These are phyloP conservation scores for Gracilariopsis chorda DNA, from an alignment of 23 red algal genomes.

Conservation along the genomic window DNA sequence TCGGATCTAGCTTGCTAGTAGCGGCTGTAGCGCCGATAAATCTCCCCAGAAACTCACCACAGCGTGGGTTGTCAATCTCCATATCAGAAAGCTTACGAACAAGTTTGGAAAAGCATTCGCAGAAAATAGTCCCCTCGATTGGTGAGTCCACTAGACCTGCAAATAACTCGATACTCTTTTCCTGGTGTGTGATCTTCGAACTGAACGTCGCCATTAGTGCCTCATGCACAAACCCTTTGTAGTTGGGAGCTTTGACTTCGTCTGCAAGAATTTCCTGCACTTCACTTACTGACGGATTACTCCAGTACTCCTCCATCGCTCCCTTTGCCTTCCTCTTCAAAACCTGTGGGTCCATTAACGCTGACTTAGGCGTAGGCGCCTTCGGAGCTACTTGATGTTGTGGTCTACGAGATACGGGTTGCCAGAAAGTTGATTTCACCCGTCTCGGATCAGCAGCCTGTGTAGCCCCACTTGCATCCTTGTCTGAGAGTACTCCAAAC, in stretches of 20 bases:
- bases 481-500: neutral
- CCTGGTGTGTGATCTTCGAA: slow-evolving; percentile 22
- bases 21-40: slow-evolving; percentile 31
- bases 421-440: neutral
- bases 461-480: neutral
- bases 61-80: slow-evolving; percentile 68
- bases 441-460: slow-evolving; percentile 6
- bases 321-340: slow-evolving; percentile 24
- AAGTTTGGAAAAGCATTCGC: neutral
- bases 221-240: slow-evolving; percentile 42
- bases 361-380: neutral
- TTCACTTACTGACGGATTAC: neutral
- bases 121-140: neutral
- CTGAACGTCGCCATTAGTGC: slow-evolving; percentile 40
- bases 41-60: slow-evolving; percentile 41
- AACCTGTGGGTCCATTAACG: slow-evolving; percentile 31
- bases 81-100: slow-evolving; percentile 48
- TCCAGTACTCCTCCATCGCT: slow-evolving; percentile 45
- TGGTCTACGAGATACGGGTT: neutral
- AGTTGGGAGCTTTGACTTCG: slow-evolving; percentile 55
- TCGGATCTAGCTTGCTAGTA: slow-evolving; percentile 3
- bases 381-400: slow-evolving; percentile 3
- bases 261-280: slow-evolving; percentile 6
- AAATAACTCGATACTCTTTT: slow-evolving; percentile 31
- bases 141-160: slow-evolving; percentile 8